Evolutionary conservation across 1,139 yeast genomes (phyloP).

Genomic region (Candida tropicalis): DNA sequence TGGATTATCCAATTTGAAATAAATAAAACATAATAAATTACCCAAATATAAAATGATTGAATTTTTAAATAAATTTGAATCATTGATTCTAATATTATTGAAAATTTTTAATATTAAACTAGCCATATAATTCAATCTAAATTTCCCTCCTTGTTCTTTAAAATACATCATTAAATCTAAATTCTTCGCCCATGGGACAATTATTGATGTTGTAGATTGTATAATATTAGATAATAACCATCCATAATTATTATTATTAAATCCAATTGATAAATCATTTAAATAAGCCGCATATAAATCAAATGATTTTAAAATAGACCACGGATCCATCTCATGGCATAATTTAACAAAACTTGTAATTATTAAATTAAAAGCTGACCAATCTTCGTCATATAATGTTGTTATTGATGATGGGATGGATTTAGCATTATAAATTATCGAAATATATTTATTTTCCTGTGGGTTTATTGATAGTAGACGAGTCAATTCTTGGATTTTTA

Average conservation of each 20-base stretch:
- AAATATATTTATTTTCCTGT: conserved; percentile 11
- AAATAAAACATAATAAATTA: conserved; percentile 59
- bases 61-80: conserved; percentile 48
- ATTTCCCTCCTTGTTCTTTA: conserved; percentile 43
- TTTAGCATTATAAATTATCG: conserved; percentile 9
- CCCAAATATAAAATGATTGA: conserved; percentile 59
- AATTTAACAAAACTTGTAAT: conserved; percentile 53
- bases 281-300: conserved; percentile 57
- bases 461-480: conserved; percentile 15
- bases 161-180: conserved; percentile 51
- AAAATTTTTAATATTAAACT: conserved; percentile 60
- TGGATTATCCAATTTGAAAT: conserved; percentile 65
- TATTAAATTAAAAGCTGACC: conserved; percentile 56
- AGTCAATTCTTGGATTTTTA: conserved; percentile 11
- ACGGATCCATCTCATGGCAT: conserved; percentile 60
- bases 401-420: conserved; percentile 11
- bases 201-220: conserved; percentile 37
- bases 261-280: conserved; percentile 60
- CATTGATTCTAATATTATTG: conserved; percentile 60
- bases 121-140: conserved; percentile 58
- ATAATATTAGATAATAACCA: conserved; percentile 49
- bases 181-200: conserved; percentile 52
- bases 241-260: conserved; percentile 56
- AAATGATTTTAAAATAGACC: conserved; percentile 57
- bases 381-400: conserved; percentile 40